These are phyloP conservation scores for Ensete glaucum DNA, from an alignment of 176 grass and related monocot species.

Conservation along the genomic window DNA sequence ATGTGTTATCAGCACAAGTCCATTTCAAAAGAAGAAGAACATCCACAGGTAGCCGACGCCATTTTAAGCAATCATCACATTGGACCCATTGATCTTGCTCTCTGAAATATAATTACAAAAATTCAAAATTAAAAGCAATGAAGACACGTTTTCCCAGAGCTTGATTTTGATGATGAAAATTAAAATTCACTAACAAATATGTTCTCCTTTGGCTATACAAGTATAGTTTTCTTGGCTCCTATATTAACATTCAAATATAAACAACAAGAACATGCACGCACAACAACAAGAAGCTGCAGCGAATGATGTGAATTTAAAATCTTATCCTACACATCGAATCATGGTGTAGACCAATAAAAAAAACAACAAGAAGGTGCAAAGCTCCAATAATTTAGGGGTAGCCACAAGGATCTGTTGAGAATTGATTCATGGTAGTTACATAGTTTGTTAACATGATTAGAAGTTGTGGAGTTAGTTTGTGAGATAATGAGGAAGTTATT, in stretches of 20 bases:
- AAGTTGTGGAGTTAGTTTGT: too few species aligned
- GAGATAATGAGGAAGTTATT: too few species aligned
- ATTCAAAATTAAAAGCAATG: neutral
- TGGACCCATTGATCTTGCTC: conserved; percentile 99
- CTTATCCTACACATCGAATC: too few species aligned
- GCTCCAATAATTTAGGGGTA: neutral
- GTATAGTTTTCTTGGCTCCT: too few species aligned
- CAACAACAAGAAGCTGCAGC: too few species aligned
- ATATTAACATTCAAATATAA: too few species aligned
- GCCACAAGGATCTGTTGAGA: neutral
- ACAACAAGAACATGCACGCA: too few species aligned
- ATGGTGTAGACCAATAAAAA: too few species aligned
- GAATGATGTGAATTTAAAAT: neutral
- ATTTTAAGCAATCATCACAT: conserved; percentile 93
- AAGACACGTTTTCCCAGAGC: neutral
- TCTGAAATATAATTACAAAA: conserved; percentile 30
- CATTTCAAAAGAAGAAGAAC: conserved; percentile 81
- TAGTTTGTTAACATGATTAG: too few species aligned
- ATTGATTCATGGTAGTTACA: too few species aligned
- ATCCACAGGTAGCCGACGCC: conserved; percentile 78
- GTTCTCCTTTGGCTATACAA: too few species aligned
- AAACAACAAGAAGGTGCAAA: neutral
- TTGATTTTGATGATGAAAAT: neutral
- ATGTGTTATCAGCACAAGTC: conserved; percentile 71
- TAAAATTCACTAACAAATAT: neutral